Conservation (phyloP, 441 rosid genomes). For the Populus trichocarpa region DNA sequence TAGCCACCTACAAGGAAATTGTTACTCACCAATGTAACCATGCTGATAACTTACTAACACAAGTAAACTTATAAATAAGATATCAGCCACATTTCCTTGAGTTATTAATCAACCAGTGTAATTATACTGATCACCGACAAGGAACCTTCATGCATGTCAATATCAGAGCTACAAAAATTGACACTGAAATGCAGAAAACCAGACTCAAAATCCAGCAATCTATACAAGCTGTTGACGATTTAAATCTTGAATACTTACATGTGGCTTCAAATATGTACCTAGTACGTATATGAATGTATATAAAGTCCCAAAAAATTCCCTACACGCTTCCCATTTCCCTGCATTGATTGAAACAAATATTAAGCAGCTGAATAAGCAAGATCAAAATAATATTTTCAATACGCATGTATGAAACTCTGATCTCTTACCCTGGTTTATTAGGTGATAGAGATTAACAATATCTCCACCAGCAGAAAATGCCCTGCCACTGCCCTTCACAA, state of each 20-base stretch:
- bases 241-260: constrained; percentile 43
- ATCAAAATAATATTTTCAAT: background rate
- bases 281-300: constrained; percentile 50
- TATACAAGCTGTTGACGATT: background rate
- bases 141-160: background rate
- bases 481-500: constrained; percentile 86
- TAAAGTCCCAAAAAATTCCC: constrained; percentile 56
- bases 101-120: background rate
- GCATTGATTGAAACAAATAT: constrained; percentile 26
- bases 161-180: background rate
- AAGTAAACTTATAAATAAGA: background rate
- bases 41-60: background rate
- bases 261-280: constrained; percentile 74
- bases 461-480: constrained; percentile 99
- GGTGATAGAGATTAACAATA: constrained; percentile 59
- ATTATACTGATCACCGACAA: background rate
- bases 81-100: background rate
- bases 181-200: background rate
- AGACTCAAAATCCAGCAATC: background rate
- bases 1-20: constrained; percentile 60
- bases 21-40: background rate
- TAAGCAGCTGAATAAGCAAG: background rate
- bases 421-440: constrained; percentile 57
- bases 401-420: background rate
- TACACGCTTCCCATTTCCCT: constrained; percentile 68